Base-by-base conservation (phyloP, 2,329 filamentous ascomycete genomes). In the Thelonectria blattea region DNA sequence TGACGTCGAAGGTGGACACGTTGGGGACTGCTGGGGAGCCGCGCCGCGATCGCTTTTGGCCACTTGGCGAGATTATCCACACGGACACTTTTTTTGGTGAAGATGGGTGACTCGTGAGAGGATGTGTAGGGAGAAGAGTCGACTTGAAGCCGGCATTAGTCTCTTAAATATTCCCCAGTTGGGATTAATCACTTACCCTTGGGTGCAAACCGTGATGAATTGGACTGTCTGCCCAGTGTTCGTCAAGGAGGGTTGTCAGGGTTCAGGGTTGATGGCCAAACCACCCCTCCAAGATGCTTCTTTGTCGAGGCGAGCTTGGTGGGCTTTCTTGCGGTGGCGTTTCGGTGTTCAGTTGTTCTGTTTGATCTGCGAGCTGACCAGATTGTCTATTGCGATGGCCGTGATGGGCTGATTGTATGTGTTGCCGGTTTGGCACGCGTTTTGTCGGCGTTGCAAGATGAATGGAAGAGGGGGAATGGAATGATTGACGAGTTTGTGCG, bases 1-100 rank as follows among this genome's bases (percentile, higher is more conserved):
- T 61, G 62, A 62, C 62, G 68, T 71, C 64, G 68, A 63, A 52
- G 43, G 57, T 60, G 61, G 58, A 50, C 22, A n/a, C 22, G 22
- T 6, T 24, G 22, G 22, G 6, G 22, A 58, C 61, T n/a, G 49
- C 32, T 49, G 32, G 15, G 34, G 34, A 14, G 22, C 52, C 45
- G 43, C 58, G 61, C 58, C 61, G 61, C 61, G 58, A 63, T 63
- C 61, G 61, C 53, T 49, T 37, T 34, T 48, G 41, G 55, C 39
- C 45, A 32, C 41, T n/a, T 30, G 27, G 27, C 9, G 27, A 24
- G 22, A 24, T 24, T 24, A 24, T 24, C 22, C 27, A 30, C 27
- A 30, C 5, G 27, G 27, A 30, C 27, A 24, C 22, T n/a, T n/a
- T n/a, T 30, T 6, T 30, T 30, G 27, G 27, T 30, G 8, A 30